phyloP scores from a whole-genome alignment of 1,139 yeast genomes.

The Sugiyamaella novakii region DNA sequence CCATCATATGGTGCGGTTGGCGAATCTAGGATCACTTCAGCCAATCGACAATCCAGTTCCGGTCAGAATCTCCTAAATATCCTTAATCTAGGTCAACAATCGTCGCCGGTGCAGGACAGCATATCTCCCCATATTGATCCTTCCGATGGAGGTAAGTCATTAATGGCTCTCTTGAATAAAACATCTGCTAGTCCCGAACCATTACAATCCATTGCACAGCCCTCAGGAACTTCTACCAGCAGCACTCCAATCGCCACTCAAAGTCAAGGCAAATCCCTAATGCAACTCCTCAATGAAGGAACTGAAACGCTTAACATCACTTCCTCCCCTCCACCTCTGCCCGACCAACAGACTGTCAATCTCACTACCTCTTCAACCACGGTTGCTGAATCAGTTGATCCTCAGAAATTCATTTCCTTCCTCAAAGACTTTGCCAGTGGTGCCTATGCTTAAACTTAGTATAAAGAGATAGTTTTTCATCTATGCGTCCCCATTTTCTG shows the following conservation, averaged over 20 bases:
- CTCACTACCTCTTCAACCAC: neutral
- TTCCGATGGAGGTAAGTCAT: neutral
- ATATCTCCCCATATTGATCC: neutral
- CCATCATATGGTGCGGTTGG: conserved; percentile 20
- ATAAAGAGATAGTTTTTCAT: neutral
- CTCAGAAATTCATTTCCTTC: conserved; percentile 8
- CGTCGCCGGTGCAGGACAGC: neutral
- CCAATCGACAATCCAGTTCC: conserved; percentile 14
- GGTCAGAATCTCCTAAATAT: conserved; percentile 16
- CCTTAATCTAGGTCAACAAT: conserved; percentile 2
- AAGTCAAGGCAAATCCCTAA: neutral
- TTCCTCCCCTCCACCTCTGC: too few species aligned
- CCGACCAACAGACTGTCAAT: neutral
- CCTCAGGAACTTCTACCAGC: neutral
- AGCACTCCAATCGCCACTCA: neutral
- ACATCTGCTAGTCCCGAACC: neutral
- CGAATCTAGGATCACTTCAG: conserved; percentile 3
- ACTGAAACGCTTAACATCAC: neutral
- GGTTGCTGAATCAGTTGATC: neutral
- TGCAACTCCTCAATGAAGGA: conserved; percentile 7
- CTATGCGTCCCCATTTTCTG: neutral
- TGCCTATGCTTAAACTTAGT: conserved; percentile 5
- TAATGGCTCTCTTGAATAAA: conserved; percentile 8
- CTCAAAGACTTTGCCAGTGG: conserved; percentile 17
- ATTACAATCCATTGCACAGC: neutral